Percentiles rank a stretch among this genome's conserved stretches.
Conservation (phyloP, 106 monocot species). For the Acorus calamus region DNA sequence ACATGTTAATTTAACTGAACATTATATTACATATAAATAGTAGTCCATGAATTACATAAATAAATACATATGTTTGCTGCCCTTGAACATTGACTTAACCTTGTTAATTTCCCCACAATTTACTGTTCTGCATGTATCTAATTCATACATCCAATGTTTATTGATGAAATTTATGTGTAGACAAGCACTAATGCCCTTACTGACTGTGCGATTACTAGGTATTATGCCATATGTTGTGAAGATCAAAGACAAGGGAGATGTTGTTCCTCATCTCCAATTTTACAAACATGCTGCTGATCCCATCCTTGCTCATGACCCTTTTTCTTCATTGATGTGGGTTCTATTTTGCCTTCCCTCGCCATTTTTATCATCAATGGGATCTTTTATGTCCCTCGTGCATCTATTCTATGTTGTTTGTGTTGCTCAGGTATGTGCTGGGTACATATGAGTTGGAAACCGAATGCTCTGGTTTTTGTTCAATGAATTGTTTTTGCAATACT, state of each 20-base stretch:
- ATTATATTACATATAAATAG: too few relatives aligned
- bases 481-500: not conserved
- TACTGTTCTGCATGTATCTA: too few relatives aligned
- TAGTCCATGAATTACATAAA: too few relatives aligned
- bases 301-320: constrained; percentile 79
- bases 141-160: too few relatives aligned
- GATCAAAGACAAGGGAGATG: constrained; percentile 17
- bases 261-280: constrained; percentile 50
- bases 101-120: too few relatives aligned
- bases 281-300: constrained; percentile 73
- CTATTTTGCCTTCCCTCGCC: constrained; percentile 72
- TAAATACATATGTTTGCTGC: too few relatives aligned
- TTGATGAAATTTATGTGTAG: too few relatives aligned
- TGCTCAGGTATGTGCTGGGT: constrained; percentile 56
- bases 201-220: constrained; percentile 17
- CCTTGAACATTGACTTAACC: too few relatives aligned
- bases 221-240: constrained; percentile 19
- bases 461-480: not conserved
- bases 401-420: constrained; percentile 78
- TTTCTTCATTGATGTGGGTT: constrained; percentile 67
- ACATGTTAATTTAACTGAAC: too few relatives aligned
- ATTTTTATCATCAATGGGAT: constrained; percentile 54
- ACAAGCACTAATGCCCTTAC: not conserved
- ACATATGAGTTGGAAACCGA: not conserved
- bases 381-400: constrained; percentile 62